Evolutionary conservation across 2,329 filamentous ascomycete species (phyloP), one percentile per base, ranked within the genome.

Genomic region (Trichoderma aggressivum): DNA sequence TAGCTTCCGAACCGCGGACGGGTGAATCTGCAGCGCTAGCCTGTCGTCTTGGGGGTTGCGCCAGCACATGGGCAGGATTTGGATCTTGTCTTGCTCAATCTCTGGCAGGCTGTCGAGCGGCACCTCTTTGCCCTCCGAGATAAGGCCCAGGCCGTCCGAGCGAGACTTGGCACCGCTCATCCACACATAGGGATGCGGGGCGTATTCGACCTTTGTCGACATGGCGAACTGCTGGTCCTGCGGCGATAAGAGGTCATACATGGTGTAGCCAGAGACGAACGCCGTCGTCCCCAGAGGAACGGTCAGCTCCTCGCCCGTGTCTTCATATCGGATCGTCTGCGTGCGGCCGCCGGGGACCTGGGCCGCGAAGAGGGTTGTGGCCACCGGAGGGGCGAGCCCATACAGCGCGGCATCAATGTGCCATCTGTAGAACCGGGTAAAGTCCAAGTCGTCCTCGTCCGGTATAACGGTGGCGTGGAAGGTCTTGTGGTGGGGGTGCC

Each of bases 381-480:
- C 92, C 30, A 90, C 85, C 2, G 92, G 91, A 3, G 92, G 91
- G n/a, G 92, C 88, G 7, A 94, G 86, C 21, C 88, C 90, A 77
- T 94, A 94, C 7, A 94, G 82, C 1, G 92, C 92, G 4, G 92
- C 92, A 76, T 94, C 92, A 68, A 94, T 94, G 79, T 94, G 92
- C 92, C 92, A 94, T 72, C 92, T 85, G 81, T 92, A 94, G 81
- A 93, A 90, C 82, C 82, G 83, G 4, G 86, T 87, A 72, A 78
- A 84, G 75, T 81, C 81, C 24, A 85, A 79, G 72, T 87, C 85
- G n/a, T 86, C 83, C 8, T 81, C 79, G 16, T 80, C 81, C 0
- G 91, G 86, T 73, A 94, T 88, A 24, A 82, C 78, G 6, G 88
- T 87, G 66, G 88, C 87, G 80, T 94, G 92, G 81, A 94, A 94